Evolutionary conservation across 345 rosid species (phyloP), one percentile per base, ranked within the genome.

Genomic region (Citrus australasica): DNA sequence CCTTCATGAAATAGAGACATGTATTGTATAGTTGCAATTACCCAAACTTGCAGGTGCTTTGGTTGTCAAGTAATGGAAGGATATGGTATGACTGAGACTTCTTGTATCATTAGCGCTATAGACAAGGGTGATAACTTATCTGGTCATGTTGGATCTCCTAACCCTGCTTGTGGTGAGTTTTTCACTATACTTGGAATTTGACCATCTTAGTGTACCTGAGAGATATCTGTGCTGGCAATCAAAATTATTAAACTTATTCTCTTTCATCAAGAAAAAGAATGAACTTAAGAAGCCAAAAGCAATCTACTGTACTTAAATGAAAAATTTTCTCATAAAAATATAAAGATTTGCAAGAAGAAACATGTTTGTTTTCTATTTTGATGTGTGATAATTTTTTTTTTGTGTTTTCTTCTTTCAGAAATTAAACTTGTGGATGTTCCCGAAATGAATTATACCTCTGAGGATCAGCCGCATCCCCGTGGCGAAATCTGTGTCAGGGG

Each of bases 401-500:
- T 75, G 4, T 73, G 19, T 61, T 42, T 61, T n/a, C 25, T 62
- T 80, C 46, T 84, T 85, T 78, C 85, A 94, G 98, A 95, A 90
- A 79, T 95, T 71, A 95, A 93, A 82, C 94, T 93, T 42, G 89
- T 93, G 78, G 98, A 95, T 78, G 95, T 93, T 86, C 97, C 93
- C 16, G 98, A 95, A 86, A 95, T 95, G 98, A 93, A 95, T 76
- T 93, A 93, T 85, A 92, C 92, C 59, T 89, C 95, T 4, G 92
- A 93, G 11, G 94, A 95, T 85, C 89, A 91, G 81, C 98, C 98
- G 22, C 77, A 90, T 90, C 97, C 98, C 67, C 93, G 94, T 80
- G 98, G 98, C 48, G 97, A 95, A 83, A 90, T 93, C 62, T 95
- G 98, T 79, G 93, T 93, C 73, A 86, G 98, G 83, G 98, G 98